These are phyloP conservation scores for Lichtheimia ornata DNA, from an alignment of 371 early-diverging fungal species.

Conservation along the genomic window DNA sequence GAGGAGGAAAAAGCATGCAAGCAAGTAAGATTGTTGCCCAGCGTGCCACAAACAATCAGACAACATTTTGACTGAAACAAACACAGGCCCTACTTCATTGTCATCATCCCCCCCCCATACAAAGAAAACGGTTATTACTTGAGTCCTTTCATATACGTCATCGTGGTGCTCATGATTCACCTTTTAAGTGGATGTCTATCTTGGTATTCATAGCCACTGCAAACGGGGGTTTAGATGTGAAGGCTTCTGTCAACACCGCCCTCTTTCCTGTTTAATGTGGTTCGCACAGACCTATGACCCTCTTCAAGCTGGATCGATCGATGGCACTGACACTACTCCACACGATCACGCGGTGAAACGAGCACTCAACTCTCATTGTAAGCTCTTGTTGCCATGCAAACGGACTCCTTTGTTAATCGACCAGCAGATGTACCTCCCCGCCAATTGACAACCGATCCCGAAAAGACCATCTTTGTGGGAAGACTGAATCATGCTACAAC, in stretches of 20 bases:
- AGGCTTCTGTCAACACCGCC: too few species aligned
- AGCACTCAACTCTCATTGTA: constrained; percentile 41
- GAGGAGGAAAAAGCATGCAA: not conserved
- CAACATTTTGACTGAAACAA: too few species aligned
- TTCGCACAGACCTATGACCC: constrained; percentile 57
- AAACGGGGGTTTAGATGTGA: too few species aligned
- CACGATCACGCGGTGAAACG: constrained; percentile 58
- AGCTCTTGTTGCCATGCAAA: constrained; percentile 6
- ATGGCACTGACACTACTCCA: constrained; percentile 49
- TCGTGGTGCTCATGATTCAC: too few species aligned
- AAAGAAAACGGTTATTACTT: too few species aligned
- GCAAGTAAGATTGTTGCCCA: too few species aligned
- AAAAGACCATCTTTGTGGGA: constrained; percentile 54
- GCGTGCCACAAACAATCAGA: too few species aligned
- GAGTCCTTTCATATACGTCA: too few species aligned
- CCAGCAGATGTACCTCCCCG: constrained; percentile 38
- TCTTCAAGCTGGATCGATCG: constrained; percentile 57
- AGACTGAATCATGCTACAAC: constrained; percentile 48
- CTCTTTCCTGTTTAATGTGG: constrained; percentile 41
- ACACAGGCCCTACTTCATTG: too few species aligned
- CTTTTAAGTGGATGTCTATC: too few species aligned
- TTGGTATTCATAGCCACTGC: too few species aligned
- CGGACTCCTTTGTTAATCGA: not conserved
- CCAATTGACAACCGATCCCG: constrained; percentile 34
- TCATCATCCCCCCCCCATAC: too few species aligned